Percentiles rank a stretch among this genome's conserved stretches.
Evolutionary conservation across 495 filamentous ascomycete genomes (phyloP).

Genomic region (Neurospora sp.): DNA sequence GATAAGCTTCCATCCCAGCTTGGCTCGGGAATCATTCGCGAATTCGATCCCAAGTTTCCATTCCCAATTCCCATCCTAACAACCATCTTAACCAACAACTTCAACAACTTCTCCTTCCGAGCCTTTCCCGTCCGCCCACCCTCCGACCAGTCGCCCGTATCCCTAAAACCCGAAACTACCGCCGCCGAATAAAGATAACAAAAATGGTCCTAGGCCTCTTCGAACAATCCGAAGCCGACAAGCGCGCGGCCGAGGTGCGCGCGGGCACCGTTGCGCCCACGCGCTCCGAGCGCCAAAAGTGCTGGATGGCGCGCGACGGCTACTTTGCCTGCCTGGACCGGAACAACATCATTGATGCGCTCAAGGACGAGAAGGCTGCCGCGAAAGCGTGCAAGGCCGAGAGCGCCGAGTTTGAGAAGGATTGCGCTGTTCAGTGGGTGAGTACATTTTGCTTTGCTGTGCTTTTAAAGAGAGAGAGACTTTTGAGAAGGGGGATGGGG

Average conservation of each 20-base stretch:
- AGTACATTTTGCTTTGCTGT: background rate
- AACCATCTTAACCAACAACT: background rate
- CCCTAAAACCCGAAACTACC: background rate
- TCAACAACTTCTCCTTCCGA: background rate
- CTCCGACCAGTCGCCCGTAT: too few species aligned
- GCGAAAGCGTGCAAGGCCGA: constrained; percentile 58
- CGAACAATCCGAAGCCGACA: constrained; percentile 31
- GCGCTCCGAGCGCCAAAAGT: constrained; percentile 62
- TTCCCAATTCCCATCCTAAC: background rate
- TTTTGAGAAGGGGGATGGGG: background rate
- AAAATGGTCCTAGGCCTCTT: constrained; percentile 37
- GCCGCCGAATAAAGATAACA: too few species aligned
- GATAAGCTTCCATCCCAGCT: background rate
- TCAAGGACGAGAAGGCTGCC: constrained; percentile 57
- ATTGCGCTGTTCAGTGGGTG: constrained; percentile 49
- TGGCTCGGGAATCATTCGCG: background rate
- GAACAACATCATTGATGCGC: constrained; percentile 71
- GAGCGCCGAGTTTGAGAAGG: constrained; percentile 55
- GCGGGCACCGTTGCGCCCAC: constrained; percentile 63
- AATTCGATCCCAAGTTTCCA: background rate
- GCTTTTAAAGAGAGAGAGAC: too few species aligned
- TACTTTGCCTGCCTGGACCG: constrained; percentile 82
- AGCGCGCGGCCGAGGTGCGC: constrained; percentile 42
- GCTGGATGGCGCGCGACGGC: constrained; percentile 77
- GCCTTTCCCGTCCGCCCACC: too few species aligned